phyloP scores from a whole-genome alignment of 768 basidiomycete species.

The Kwoniella heveanensis region DNA sequence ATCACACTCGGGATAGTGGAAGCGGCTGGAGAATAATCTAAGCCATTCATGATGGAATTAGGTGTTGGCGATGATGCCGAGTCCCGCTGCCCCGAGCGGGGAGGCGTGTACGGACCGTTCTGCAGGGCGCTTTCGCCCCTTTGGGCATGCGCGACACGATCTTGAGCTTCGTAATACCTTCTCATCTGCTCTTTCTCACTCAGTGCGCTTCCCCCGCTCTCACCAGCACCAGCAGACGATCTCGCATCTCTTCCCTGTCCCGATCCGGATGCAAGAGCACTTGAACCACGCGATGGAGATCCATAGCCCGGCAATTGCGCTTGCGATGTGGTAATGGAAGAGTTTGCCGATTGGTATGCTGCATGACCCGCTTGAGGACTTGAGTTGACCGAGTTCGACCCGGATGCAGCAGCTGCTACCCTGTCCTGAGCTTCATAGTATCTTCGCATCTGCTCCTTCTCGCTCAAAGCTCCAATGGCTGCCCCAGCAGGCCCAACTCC shows the following conservation, averaged over 20 bases:
- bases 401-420: constrained; percentile 18
- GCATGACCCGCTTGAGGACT: not conserved
- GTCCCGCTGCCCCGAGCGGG: not conserved
- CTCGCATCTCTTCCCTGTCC: too few species aligned
- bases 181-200: constrained; percentile 40
- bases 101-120: not conserved
- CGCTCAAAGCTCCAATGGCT: constrained; percentile 20
- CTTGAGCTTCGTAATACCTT: constrained; percentile 35
- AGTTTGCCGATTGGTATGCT: not conserved
- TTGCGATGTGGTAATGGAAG: not conserved
- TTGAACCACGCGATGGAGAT: not conserved
- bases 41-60: too few species aligned
- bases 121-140: not conserved
- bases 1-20: too few species aligned
- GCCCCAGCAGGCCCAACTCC: not conserved
- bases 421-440: constrained; percentile 47
- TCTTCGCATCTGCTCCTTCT: constrained; percentile 48
- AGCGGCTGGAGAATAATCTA: too few species aligned
- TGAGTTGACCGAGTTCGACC: not conserved
- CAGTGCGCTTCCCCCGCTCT: not conserved
- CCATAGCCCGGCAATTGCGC: not conserved
- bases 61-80: not conserved
- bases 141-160: constrained; percentile 20
- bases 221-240: too few species aligned
- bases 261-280: too few species aligned